Evolutionary conservation across 1,139 yeast genomes (phyloP).

Genomic region (Pichia sp.): DNA sequence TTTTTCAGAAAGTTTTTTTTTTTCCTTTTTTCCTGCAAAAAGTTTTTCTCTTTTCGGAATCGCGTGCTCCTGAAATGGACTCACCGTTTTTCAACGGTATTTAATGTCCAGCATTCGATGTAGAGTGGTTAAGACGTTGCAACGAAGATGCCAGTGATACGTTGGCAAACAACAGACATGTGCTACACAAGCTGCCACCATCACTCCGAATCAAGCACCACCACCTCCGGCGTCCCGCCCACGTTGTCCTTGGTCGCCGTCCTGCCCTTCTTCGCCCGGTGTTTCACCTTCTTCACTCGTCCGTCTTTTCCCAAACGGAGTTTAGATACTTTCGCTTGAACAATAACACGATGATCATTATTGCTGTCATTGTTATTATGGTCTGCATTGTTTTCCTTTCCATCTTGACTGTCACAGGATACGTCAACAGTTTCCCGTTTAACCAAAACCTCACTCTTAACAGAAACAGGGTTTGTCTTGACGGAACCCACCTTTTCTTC

Average conservation of each 20-base stretch:
- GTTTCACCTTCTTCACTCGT: neutral
- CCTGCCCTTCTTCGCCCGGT: neutral
- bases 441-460: neutral
- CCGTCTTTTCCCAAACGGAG: neutral
- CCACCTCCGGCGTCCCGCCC: neutral
- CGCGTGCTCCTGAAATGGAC: neutral
- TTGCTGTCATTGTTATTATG: too few species aligned
- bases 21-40: too few species aligned
- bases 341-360: too few species aligned
- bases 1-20: too few species aligned
- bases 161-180: too few species aligned
- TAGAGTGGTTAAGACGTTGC: too few species aligned
- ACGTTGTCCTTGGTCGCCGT: neutral
- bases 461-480: neutral
- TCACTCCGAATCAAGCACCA: neutral
- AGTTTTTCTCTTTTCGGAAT: neutral
- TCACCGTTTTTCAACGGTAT: too few species aligned
- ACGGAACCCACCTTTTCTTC: neutral
- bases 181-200: too few species aligned
- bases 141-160: too few species aligned
- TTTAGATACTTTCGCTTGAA: neutral
- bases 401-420: too few species aligned
- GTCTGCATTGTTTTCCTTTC: too few species aligned
- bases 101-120: too few species aligned
- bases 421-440: neutral